phyloP scores from a whole-genome alignment of 2,329 filamentous ascomycete genomes.

The Ceratocystis cacaofunesta region DNA sequence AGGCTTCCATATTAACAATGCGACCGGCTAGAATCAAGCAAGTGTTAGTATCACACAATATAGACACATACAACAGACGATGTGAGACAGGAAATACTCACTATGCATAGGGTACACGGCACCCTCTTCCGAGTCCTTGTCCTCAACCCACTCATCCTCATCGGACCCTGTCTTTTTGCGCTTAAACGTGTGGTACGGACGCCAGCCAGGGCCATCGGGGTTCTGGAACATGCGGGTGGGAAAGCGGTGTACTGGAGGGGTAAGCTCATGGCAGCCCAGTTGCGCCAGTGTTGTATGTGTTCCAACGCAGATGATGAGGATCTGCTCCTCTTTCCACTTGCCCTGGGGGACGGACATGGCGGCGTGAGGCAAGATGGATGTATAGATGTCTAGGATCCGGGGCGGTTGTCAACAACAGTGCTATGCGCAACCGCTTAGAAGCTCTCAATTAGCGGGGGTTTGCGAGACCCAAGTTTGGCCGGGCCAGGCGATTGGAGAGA shows the following conservation, averaged over 20 bases:
- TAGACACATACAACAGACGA: too few species aligned
- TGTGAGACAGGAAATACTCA: constrained; percentile 22
- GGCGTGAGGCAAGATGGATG: neutral
- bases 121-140: constrained; percentile 72
- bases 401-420: too few species aligned
- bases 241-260: constrained; percentile 72
- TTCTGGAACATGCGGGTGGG: constrained; percentile 92
- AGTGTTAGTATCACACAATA: neutral
- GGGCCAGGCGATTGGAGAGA: too few species aligned
- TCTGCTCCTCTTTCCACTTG: constrained; percentile 51
- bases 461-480: too few species aligned
- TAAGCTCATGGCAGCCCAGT: constrained; percentile 79
- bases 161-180: constrained; percentile 43
- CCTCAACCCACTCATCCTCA: constrained; percentile 65
- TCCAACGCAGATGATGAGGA: constrained; percentile 62
- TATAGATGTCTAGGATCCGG: neutral
- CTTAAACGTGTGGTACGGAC: constrained; percentile 63
- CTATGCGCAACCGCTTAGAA: too few species aligned
- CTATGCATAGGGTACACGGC: constrained; percentile 73
- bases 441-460: too few species aligned
- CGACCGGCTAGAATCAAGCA: constrained; percentile 42
- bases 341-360: constrained; percentile 41
- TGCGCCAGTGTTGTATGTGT: constrained; percentile 84
- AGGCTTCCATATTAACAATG: constrained; percentile 81
- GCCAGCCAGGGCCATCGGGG: constrained; percentile 57